Evolutionary conservation across 140 eudicot species (phyloP), one percentile per base, ranked within the genome.

Genomic region (Senecio squalidus): DNA sequence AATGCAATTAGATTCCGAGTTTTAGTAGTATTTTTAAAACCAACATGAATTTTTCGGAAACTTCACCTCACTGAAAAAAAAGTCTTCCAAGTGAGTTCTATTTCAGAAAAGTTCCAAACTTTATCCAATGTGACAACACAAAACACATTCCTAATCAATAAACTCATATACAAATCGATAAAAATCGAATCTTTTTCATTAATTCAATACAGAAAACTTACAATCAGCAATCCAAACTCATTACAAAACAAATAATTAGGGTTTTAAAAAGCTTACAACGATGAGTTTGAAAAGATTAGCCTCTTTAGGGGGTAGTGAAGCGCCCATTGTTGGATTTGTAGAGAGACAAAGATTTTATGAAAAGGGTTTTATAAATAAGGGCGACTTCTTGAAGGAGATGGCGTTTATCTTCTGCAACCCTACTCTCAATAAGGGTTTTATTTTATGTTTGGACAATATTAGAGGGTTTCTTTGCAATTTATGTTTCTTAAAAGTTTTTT

Each of bases 201-300:
- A 31, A 31, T 33, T 33, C 39, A 33, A 33, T 33, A 33, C 1
- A 33, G 2, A 33, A 33, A 8, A 8, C n/a, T n/a, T n/a, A n/a
- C n/a, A n/a, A n/a, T n/a, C n/a, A n/a, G n/a, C n/a, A n/a, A n/a
- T n/a, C n/a, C n/a, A n/a, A n/a, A n/a, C n/a, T n/a, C n/a, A n/a
- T n/a, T n/a, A n/a, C n/a, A 33, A 6, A 33, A n/a, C n/a, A 1
- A 49, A 24, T 49, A 50, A 11, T 18, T 55, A 55, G 28, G 45
- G 62, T 30, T 55, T 30, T 52, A 28, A 55, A 7, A 27, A 2
- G 53, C 70, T 64, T 64, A 64, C 70, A 9, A 64, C 70, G 61
- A 64, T 64, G 70, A 64, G 70, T 49, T 64, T 64, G 52, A 64
- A 64, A 29, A 64, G 70, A 64, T 64, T 64, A 6, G 70, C 70